These are phyloP conservation scores for Clitocybe nebularis DNA, from an alignment of 1,284 basidiomycete genomes.

Conservation along the genomic window DNA sequence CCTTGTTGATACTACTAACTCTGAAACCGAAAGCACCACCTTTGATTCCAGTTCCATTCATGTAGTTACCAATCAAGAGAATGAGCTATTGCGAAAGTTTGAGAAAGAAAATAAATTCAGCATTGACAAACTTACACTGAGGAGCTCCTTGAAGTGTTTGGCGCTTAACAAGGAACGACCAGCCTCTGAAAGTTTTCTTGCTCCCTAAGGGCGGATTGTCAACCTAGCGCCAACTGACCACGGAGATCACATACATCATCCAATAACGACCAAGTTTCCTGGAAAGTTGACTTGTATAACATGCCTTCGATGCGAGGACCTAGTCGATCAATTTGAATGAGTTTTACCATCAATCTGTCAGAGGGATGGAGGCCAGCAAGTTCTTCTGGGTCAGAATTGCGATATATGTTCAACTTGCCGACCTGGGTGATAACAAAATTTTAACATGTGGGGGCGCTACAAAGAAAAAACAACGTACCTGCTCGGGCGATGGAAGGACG, in stretches of 20 bases:
- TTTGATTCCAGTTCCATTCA: slow-evolving; percentile 96
- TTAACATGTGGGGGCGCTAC: background rate
- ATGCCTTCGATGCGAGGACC: slow-evolving; percentile 90
- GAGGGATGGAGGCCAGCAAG: slow-evolving; percentile 87
- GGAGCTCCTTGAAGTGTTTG: slow-evolving; percentile 81
- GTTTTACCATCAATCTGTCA: slow-evolving; percentile 94
- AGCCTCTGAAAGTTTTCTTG: slow-evolving; percentile 77
- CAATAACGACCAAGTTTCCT: slow-evolving; percentile 74
- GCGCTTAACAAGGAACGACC: slow-evolving; percentile 75
- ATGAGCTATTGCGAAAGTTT: slow-evolving; percentile 60
- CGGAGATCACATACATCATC: slow-evolving; percentile 51
- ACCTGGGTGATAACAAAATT: slow-evolving; percentile 43
- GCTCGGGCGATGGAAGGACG: slow-evolving; percentile 86
- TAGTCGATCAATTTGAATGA: slow-evolving; percentile 95
- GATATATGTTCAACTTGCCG: slow-evolving; percentile 89
- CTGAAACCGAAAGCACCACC: slow-evolving; percentile 98
- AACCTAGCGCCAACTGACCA: slow-evolving; percentile 7
- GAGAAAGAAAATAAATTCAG: slow-evolving; percentile 13
- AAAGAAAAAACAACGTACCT: slow-evolving; percentile 42
- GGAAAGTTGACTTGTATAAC: slow-evolving; percentile 86
- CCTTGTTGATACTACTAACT: slow-evolving; percentile 97
- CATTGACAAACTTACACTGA: slow-evolving; percentile 53
- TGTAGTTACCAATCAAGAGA: slow-evolving; percentile 94
- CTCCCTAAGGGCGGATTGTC: slow-evolving; percentile 47
- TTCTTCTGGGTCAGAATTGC: slow-evolving; percentile 84